Evolutionary conservation across 2,329 filamentous ascomycete genomes (phyloP).

Genomic region (Neofusicoccum cordaticola): DNA sequence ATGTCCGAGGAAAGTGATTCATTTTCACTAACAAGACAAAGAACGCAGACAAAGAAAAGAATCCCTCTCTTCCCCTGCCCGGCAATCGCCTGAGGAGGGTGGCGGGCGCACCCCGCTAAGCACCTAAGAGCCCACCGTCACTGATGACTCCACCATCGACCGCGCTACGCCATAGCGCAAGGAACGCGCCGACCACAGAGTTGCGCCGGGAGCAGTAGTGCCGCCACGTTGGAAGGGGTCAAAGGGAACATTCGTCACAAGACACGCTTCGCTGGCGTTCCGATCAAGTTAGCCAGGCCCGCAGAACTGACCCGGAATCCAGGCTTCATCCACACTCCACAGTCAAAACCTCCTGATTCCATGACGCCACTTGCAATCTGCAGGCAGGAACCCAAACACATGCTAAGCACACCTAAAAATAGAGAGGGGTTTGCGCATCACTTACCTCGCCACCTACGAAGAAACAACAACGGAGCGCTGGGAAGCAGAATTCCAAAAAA

Average conservation of each 20-base stretch:
- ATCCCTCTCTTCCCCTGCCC: no score
- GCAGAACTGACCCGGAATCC: not conserved
- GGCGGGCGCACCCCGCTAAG: no score
- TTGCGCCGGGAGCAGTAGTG: no score
- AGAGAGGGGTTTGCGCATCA: not conserved
- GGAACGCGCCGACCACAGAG: no score
- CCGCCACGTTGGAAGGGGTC: no score
- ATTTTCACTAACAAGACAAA: no score
- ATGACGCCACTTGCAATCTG: not conserved
- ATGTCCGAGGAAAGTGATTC: no score
- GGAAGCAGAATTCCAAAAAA: conserved; percentile 3
- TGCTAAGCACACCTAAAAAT: not conserved
- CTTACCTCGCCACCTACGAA: not conserved
- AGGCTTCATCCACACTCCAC: not conserved
- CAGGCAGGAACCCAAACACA: not conserved
- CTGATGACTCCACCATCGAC: no score
- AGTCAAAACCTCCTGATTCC: not conserved
- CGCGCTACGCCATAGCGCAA: no score
- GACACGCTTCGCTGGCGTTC: not conserved
- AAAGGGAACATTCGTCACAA: not conserved
- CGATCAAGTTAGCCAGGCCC: not conserved
- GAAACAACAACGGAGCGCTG: not conserved
- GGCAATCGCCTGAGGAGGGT: no score
- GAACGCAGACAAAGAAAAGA: no score
- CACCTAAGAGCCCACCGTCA: no score